Evolutionary conservation across 2,329 filamentous ascomycete genomes (phyloP).

Genomic region (Aspergillus uvarum): DNA sequence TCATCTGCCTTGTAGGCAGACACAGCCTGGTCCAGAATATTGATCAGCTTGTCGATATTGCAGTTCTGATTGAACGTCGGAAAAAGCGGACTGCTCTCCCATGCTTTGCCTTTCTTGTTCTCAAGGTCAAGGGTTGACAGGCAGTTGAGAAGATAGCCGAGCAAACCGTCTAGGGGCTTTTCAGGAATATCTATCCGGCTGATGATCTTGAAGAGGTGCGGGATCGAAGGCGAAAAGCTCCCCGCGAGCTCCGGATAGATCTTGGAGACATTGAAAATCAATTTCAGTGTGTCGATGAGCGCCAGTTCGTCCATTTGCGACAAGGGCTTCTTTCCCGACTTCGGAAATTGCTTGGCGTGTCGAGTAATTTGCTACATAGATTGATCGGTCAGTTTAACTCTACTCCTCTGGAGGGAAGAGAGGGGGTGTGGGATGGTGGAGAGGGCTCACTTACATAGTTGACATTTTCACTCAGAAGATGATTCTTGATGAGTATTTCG

Average conservation of each 20-base stretch:
- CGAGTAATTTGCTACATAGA: constrained; percentile 61
- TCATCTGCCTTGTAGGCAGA: constrained; percentile 64
- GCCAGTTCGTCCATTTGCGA: constrained; percentile 69
- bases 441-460: constrained; percentile 45
- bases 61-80: constrained; percentile 61
- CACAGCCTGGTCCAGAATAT: constrained; percentile 67
- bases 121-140: constrained; percentile 75
- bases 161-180: constrained; percentile 71
- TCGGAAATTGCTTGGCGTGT: constrained; percentile 62
- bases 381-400: constrained; percentile 18
- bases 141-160: constrained; percentile 73
- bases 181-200: constrained; percentile 57
- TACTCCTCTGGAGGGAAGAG: too few species aligned
- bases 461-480: constrained; percentile 67
- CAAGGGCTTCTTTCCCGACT: constrained; percentile 35
- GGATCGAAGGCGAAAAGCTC: constrained; percentile 67
- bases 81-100: constrained; percentile 59
- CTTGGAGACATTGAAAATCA: constrained; percentile 85
- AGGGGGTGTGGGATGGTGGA: background rate
- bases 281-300: constrained; percentile 77
- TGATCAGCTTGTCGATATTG: constrained; percentile 65
- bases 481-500: constrained; percentile 61
- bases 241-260: constrained; percentile 63
- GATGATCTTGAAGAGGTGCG: constrained; percentile 70
- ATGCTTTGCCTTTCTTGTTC: constrained; percentile 49